Conservation (phyloP, 495 filamentous ascomycete genomes). For the Staphylotrichum tortipilum region DNA sequence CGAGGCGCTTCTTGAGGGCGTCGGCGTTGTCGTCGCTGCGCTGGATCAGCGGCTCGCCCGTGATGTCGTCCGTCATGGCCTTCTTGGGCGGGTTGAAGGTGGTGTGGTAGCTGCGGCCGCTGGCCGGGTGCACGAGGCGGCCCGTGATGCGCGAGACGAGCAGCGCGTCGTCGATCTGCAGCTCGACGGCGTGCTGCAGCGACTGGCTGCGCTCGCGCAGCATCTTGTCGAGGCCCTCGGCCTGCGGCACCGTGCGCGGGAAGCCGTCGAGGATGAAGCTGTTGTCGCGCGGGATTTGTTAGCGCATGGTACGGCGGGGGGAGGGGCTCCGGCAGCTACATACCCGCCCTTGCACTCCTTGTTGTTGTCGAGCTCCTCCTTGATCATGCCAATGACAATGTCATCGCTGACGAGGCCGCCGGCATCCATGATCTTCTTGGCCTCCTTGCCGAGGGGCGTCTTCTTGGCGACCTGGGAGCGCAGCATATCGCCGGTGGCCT, state of each 20-base stretch:
- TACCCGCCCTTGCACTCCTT: conserved; percentile 94
- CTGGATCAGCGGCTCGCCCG: conserved; percentile 94
- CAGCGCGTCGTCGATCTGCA: conserved; percentile 91
- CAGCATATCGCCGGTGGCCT: conserved; percentile 99
- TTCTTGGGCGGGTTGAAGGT: conserved; percentile 98
- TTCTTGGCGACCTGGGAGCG: conserved; percentile 97
- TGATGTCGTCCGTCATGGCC: conserved; percentile 90
- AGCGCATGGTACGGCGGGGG: no score
- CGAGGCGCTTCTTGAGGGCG: conserved; percentile 89
- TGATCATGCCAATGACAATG: conserved; percentile 99
- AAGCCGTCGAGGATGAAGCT: conserved; percentile 99
- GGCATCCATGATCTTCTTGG: conserved; percentile 99
- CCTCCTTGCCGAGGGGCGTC: conserved; percentile 86
- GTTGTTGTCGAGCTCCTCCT: conserved; percentile 90
- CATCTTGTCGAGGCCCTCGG: conserved; percentile 91
- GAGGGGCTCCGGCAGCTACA: conserved; percentile 21
- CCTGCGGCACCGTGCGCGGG: conserved; percentile 91
- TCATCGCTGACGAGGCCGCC: conserved; percentile 97
- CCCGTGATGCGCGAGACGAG: conserved; percentile 95
- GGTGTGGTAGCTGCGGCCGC: conserved; percentile 93
- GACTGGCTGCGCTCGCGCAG: conserved; percentile 61
- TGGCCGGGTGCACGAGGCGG: conserved; percentile 89
- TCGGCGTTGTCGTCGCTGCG: conserved; percentile 95
- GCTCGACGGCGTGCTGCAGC: conserved; percentile 87
- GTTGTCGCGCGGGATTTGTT: conserved; percentile 1